These are phyloP conservation scores for Toxoplasma gondii DNA, from an alignment of 169 alveolate species.

Conservation along the genomic window DNA sequence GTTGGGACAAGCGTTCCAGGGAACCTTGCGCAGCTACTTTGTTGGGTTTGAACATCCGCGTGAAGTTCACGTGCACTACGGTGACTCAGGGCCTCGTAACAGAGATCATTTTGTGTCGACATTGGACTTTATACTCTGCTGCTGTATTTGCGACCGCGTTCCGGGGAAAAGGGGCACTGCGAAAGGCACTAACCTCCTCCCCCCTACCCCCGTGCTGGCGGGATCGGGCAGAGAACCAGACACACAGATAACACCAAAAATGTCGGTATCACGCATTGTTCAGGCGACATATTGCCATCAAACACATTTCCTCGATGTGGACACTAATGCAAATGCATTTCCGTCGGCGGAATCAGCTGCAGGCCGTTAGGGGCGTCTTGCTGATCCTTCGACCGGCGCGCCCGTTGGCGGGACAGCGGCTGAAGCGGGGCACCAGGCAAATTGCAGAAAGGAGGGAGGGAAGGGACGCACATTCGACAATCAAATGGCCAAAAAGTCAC, in stretches of 20 bases:
- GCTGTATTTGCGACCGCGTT: background rate
- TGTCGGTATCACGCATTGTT: background rate
- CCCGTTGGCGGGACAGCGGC: slow-evolving; percentile 9
- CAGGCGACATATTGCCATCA: no score
- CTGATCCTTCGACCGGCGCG: background rate
- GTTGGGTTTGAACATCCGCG: background rate
- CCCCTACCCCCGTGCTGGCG: slow-evolving; percentile 4
- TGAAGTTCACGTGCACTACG: background rate
- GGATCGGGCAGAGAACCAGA: background rate
- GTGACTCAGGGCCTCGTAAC: background rate
- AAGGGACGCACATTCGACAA: no score
- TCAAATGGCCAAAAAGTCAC: background rate
- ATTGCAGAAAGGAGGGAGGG: background rate
- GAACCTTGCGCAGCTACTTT: background rate
- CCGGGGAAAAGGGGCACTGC: background rate
- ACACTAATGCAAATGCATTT: no score
- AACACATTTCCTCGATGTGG: no score
- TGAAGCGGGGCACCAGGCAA: slow-evolving; percentile 9
- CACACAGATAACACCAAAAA: background rate
- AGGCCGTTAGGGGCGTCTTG: background rate
- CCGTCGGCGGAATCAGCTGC: no score
- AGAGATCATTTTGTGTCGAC: no score
- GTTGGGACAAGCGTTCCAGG: background rate
- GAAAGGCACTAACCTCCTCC: slow-evolving; percentile 7
- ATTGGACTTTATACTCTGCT: background rate